Percentiles rank a stretch among this genome's conserved stretches.
Conservation (phyloP, 148 eudicot species). For the Mesembryanthemum crystallinum region DNA sequence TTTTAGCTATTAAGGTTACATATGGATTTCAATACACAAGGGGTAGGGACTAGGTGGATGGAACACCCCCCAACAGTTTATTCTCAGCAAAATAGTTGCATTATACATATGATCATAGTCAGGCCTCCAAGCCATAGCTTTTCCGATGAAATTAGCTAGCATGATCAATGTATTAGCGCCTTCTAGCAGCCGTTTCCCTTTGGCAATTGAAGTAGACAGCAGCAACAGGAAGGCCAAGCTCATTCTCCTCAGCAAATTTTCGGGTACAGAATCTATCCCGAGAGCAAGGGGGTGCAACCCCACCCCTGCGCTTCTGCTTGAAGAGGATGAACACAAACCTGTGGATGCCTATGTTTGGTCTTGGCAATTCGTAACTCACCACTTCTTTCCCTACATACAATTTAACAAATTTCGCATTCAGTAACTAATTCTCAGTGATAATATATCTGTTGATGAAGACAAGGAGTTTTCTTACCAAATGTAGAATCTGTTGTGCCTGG, state of each 20-base stretch:
- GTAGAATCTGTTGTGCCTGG: constrained; percentile 89
- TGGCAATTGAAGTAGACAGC: constrained; percentile 82
- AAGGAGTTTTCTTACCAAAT: constrained; percentile 48
- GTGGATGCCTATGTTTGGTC: constrained; percentile 90
- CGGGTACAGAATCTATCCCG: constrained; percentile 63
- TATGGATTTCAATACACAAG: not conserved
- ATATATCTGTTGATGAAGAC: not conserved
- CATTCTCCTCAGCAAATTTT: constrained; percentile 52
- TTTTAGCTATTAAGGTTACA: constrained; percentile 3
- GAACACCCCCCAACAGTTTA: not conserved
- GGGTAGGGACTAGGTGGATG: too few relatives aligned
- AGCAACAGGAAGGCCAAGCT: constrained; percentile 66
- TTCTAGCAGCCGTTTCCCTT: constrained; percentile 75
- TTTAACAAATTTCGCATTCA: not conserved
- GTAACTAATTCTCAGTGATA: not conserved
- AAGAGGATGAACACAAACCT: constrained; percentile 77
- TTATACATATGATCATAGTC: not conserved
- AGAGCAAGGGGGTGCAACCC: constrained; percentile 34
- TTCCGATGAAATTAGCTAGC: too few relatives aligned
- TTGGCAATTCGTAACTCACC: constrained; percentile 73
- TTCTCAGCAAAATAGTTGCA: not conserved
- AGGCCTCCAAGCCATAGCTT: not conserved
- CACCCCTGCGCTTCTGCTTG: constrained; percentile 60
- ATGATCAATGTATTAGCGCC: constrained; percentile 33
- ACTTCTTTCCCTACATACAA: constrained; percentile 60